Percentiles rank a stretch among this genome's conserved stretches.
Conservation (phyloP, 805 yeast species). For the Diddensiella transvaalensis region DNA sequence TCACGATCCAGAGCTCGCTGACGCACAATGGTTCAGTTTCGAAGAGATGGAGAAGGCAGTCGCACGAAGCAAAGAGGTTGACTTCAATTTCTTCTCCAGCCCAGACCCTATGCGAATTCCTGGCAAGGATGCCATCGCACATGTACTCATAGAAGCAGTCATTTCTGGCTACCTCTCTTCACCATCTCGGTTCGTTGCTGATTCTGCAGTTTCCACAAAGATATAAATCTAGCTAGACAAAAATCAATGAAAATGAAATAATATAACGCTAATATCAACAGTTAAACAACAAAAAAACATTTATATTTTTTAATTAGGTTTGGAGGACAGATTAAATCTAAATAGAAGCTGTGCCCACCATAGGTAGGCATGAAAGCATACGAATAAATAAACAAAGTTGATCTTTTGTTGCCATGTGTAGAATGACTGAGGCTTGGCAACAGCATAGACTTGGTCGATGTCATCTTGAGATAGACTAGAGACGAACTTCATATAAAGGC, state of each 20-base stretch:
- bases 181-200: no score
- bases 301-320: conserved; percentile 1
- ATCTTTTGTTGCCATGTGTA: conserved; percentile 10
- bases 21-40: conserved; percentile 80
- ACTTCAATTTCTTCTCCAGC: conserved; percentile 7
- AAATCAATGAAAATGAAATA: no score
- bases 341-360: conserved; percentile 2
- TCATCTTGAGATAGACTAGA: conserved; percentile 12
- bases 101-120: conserved; percentile 27
- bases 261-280: no score
- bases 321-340: neutral
- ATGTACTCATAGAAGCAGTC: conserved; percentile 31
- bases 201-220: no score
- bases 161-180: conserved; percentile 3
- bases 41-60: conserved; percentile 46
- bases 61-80: conserved; percentile 17
- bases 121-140: conserved; percentile 35
- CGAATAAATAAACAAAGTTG: neutral
- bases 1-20: conserved; percentile 81
- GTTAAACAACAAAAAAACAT: no score
- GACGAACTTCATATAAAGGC: conserved; percentile 13
- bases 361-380: neutral
- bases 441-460: conserved; percentile 14
- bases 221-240: no score
- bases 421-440: conserved; percentile 9